A percentile compares a stretch with the other conserved stretches of the same genome.
Evolutionary conservation across 2,329 filamentous ascomycete genomes (phyloP).

Genomic region (Juglanconis juglandina): DNA sequence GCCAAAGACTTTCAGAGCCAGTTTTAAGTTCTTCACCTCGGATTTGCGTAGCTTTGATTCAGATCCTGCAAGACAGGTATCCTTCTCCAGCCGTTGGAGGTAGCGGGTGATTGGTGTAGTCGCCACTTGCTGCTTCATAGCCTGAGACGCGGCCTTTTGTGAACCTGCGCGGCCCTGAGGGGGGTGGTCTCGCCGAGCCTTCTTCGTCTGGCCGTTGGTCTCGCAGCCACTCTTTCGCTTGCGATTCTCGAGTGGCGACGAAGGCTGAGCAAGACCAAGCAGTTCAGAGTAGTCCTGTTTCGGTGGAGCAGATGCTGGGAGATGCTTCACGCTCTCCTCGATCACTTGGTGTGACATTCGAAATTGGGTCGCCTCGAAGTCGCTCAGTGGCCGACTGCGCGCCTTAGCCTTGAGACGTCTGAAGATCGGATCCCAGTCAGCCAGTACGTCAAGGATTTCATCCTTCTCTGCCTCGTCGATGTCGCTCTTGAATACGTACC

Average conservation of each 20-base stretch:
- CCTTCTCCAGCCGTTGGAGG: no score
- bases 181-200: background rate
- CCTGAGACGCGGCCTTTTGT: no score
- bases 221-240: background rate
- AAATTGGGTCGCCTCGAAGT: background rate
- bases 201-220: background rate
- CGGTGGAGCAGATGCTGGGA: background rate
- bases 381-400: background rate
- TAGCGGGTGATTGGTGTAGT: no score
- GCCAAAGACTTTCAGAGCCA: background rate
- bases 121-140: no score
- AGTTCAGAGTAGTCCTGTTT: background rate
- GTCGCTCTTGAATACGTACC: background rate
- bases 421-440: background rate
- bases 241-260: background rate
- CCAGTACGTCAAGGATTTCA: background rate
- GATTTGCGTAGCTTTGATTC: background rate
- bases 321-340: background rate
- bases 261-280: background rate
- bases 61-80: background rate
- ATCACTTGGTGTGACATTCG: background rate
- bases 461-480: background rate
- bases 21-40: background rate
- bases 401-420: background rate
- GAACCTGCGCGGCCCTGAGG: background rate